Conservation (phyloP, 2,329 filamentous ascomycete species). For the Malbranchea cinnamomea region DNA sequence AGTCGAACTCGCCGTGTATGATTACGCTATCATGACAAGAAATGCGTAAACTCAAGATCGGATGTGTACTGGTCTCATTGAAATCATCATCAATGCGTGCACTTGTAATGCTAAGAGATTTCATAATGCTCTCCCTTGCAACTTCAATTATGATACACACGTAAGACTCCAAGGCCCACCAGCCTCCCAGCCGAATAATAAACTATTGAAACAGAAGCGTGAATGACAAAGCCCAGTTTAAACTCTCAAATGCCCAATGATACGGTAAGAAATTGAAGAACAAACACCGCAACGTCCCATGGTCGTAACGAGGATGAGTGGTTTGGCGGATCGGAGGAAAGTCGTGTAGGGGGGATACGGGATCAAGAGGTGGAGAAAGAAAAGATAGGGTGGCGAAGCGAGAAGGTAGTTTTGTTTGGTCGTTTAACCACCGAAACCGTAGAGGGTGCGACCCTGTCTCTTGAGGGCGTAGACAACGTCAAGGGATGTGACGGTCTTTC, state of each 20-base stretch:
- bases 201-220: not conserved
- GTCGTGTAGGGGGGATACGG: not conserved
- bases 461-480: constrained; percentile 50
- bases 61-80: too few species aligned
- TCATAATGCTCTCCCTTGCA: too few species aligned
- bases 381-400: not conserved
- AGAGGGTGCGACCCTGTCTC: constrained; percentile 56
- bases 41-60: too few species aligned
- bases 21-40: too few species aligned
- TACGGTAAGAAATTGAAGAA: too few species aligned
- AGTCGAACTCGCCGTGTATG: too few species aligned
- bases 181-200: constrained; percentile 1
- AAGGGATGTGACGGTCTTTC: constrained; percentile 41
- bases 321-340: too few species aligned
- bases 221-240: constrained; percentile 1
- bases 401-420: constrained; percentile 1
- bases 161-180: constrained; percentile 3
- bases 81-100: too few species aligned
- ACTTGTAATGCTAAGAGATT: too few species aligned
- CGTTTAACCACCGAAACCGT: constrained; percentile 76
- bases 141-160: constrained; percentile 4
- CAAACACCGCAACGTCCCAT: too few species aligned
- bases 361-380: not conserved
- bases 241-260: too few species aligned
- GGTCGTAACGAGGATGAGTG: too few species aligned